Base-by-base conservation (phyloP, 2,329 filamentous ascomycete genomes). In the Westerdykella ornata region DNA sequence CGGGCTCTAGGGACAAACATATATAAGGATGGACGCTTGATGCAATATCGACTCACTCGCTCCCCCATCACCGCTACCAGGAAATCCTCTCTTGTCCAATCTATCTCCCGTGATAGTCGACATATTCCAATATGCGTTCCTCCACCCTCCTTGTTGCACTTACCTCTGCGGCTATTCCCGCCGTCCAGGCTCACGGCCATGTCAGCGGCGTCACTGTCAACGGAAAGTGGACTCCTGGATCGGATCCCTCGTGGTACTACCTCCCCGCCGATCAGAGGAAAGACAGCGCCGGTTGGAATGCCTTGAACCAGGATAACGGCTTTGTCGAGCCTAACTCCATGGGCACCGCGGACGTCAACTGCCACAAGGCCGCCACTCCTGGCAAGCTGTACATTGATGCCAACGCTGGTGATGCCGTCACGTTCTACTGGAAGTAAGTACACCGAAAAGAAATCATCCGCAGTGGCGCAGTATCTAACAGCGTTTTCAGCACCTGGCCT, bases 311-410 rank as follows among this genome's bases (percentile, higher is more conserved):
- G 38, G 65, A 67, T 40, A 47, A 54, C 34, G 65, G 65, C 17
- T 67, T 67, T 45, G 60, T 67, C 14, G 50, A 55, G 39, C 63
- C 64, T 2, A 49, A 51, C 15, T 35, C 49, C 9, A 53, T 57
- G 12, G 45, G 46, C 26, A 48, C 53, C 19, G 38, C 43, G 22
- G 56, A 68, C 37, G 58, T 68, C 38, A 60, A 56, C 50, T 68
- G 66, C 55, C 66, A 68, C 54, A 68, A 68, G 57, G 59, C 53
- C 39, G 60, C 62, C 7, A 62, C 53, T 0, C 53, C 63, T 2
- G 63, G 57, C 18, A 47, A 56, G 28, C 47, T 54, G 14, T 65
- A 65, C 46, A 57, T 58, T 30, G 55, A 47, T 12, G 63, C 57
- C 14, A 60, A 62, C 2, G 56, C 66, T 2, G 66, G 66, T 13